Conservation (phyloP, 768 basidiomycete genomes). For the Boletus eberwhitei region DNA sequence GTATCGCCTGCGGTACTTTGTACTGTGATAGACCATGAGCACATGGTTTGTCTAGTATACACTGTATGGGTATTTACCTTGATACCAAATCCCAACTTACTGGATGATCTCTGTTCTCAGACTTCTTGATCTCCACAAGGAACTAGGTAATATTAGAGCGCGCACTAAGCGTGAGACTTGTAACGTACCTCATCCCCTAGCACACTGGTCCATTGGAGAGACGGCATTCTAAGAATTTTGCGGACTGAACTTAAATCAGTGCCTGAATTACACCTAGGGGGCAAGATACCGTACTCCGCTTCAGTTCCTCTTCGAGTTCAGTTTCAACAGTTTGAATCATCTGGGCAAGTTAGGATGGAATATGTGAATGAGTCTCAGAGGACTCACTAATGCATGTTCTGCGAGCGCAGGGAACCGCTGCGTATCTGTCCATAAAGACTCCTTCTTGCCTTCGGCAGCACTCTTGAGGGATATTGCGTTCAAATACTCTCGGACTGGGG, state of each 20-base stretch:
- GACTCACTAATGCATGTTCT: constrained; percentile 57
- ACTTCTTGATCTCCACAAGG: constrained; percentile 73
- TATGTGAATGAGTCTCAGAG: neutral
- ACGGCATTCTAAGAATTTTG: constrained; percentile 67
- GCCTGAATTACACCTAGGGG: neutral
- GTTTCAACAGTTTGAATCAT: constrained; percentile 62
- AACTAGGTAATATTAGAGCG: constrained; percentile 43
- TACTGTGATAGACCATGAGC: constrained; percentile 41
- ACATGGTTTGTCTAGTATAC: neutral
- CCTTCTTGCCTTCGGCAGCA: constrained; percentile 66
- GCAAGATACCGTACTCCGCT: constrained; percentile 43
- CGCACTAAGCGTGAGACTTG: neutral
- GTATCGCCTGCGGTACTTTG: constrained; percentile 69
- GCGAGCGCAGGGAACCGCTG: constrained; percentile 54
- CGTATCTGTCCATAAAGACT: constrained; percentile 61
- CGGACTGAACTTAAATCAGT: constrained; percentile 47
- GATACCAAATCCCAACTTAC: constrained; percentile 63
- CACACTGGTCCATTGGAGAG: constrained; percentile 64
- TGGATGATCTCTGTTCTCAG: constrained; percentile 44
- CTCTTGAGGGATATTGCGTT: constrained; percentile 54
- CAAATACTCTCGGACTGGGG: constrained; percentile 52
- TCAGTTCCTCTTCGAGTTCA: constrained; percentile 73
- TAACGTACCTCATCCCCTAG: constrained; percentile 63
- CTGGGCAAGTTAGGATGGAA: constrained; percentile 36
- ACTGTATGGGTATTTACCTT: constrained; percentile 42